Percentiles rank a stretch among this genome's conserved stretches.
phyloP scores from a whole-genome alignment of 2,329 filamentous ascomycete genomes.

The Aaosphaeria pasadenensis region DNA sequence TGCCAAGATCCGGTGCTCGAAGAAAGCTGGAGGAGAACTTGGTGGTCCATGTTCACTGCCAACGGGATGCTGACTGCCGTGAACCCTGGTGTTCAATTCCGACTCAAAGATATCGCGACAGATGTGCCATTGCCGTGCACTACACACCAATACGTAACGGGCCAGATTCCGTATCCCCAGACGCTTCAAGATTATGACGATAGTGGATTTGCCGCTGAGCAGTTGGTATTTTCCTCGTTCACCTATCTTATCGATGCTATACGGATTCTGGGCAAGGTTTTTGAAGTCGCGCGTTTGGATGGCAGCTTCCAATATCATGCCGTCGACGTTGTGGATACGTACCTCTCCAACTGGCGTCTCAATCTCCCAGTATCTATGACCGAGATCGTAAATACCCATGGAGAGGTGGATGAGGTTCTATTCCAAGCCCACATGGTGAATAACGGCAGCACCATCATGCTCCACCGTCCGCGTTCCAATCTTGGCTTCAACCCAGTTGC shows the following conservation, averaged over 20 bases:
- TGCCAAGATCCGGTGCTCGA: conserved; percentile 66
- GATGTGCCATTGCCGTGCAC: conserved; percentile 79
- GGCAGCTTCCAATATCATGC: conserved; percentile 39
- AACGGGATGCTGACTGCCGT: conserved; percentile 84
- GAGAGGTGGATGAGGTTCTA: conserved; percentile 76
- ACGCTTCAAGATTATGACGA: conserved; percentile 78
- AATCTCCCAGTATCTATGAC: conserved; percentile 72
- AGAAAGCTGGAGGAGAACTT: conserved; percentile 83
- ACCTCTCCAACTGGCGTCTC: conserved; percentile 72
- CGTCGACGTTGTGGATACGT: conserved; percentile 57
- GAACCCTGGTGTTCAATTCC: conserved; percentile 67
- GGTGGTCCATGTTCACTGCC: conserved; percentile 83
- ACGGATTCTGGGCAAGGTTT: conserved; percentile 73
- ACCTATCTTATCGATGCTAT: conserved; percentile 80
- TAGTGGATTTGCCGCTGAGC: conserved; percentile 65
- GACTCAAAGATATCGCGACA: conserved; percentile 63
- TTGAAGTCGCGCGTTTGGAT: conserved; percentile 48
- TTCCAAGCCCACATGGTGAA: conserved; percentile 86
- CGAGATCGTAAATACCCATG: conserved; percentile 66
- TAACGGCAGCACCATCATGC: conserved; percentile 36
- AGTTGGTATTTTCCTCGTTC: conserved; percentile 75
- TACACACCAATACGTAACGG: conserved; percentile 63
- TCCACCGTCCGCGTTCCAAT: conserved; percentile 44
- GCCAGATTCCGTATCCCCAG: conserved; percentile 32
- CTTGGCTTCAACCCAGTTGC: conserved; percentile 35